Base-by-base conservation (phyloP, 2,329 filamentous ascomycete genomes). In the Lomentospora prolificans region DNA sequence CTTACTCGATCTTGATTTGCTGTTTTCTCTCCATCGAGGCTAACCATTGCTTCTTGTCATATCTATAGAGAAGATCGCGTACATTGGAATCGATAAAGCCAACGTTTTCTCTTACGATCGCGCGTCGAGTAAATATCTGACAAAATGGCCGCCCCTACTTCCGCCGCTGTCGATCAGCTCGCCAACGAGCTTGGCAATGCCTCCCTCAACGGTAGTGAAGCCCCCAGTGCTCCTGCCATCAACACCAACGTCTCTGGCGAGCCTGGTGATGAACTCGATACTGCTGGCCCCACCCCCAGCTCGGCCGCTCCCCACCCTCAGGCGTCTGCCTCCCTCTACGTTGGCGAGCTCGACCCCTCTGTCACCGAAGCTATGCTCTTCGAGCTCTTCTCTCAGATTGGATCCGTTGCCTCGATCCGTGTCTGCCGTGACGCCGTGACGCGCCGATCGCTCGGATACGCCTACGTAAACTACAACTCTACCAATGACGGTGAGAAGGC, bases 281-380 rank as follows among this genome's bases (percentile, higher is more conserved):
- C 79, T 61, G 83, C 86, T 66, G 82, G 77, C 64, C 80, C 85
- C 62, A 87, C 88, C 59, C 86, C 87, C 64, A 83, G 76, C 74
- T 86, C 90, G 59, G 85, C 89, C 63, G 82, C 82, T 65, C 81
- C 78, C 63, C 87, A 88, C 70, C 88, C 91, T 69, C 89, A 90
- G 72, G 92, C 95, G 73, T 97, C 94, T 55, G 94, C 94, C 62
- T 99, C 94, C 58, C 90, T 99, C 71, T 99, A 99, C 73, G 94
- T 99, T 64, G 94, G 94, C 73, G 94, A 99, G 80, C 90, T 99
- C 66, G 94, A 99, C 73, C 85, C 89, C 65, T 94, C 90, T 60
- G 94, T 99, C 72, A 99, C 94, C 62, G 94, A 99, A 82, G 94
- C 94, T 65, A 99, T 99, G 94, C 90, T 99, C 68, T 99, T 97